Percentiles rank a stretch among this genome's conserved stretches.
Conservation (phyloP, 2,329 filamentous ascomycete genomes). For the Aspergillus niger region DNA sequence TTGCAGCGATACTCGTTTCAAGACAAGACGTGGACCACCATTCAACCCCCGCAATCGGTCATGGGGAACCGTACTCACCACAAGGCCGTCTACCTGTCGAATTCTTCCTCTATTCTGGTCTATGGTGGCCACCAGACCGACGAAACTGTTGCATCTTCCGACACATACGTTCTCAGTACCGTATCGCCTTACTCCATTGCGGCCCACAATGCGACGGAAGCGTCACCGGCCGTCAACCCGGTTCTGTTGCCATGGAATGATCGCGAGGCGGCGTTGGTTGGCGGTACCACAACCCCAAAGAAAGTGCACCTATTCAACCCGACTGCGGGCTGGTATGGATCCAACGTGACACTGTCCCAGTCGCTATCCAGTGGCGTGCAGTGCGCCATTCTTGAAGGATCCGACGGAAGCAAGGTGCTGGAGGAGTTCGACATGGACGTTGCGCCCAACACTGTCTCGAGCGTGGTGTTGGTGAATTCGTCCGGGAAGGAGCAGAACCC, state of each 20-base stretch:
- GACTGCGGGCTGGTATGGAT: slow-evolving; percentile 64
- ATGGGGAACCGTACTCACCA: slow-evolving; percentile 73
- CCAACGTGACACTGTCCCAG: slow-evolving; percentile 64
- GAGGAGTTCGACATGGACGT: slow-evolving; percentile 74
- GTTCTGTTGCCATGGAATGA: slow-evolving; percentile 74
- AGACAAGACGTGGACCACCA: slow-evolving; percentile 60
- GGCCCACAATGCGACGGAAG: slow-evolving; percentile 58
- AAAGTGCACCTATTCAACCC: slow-evolving; percentile 73
- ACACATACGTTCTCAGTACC: slow-evolving; percentile 74
- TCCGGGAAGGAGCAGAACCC: slow-evolving; percentile 47
- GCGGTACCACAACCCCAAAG: slow-evolving; percentile 67
- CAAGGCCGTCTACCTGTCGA: slow-evolving; percentile 71
- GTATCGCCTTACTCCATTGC: slow-evolving; percentile 64
- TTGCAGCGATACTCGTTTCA: slow-evolving; percentile 69
- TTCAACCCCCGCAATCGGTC: slow-evolving; percentile 53
- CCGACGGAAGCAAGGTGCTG: slow-evolving; percentile 76
- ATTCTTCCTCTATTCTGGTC: slow-evolving; percentile 71
- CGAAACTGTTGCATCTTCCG: slow-evolving; percentile 60
- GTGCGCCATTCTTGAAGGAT: slow-evolving; percentile 67
- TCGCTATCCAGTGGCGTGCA: slow-evolving; percentile 63
- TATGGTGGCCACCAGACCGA: slow-evolving; percentile 75
- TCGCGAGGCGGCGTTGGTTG: slow-evolving; percentile 71
- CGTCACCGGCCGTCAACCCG: slow-evolving; percentile 67
- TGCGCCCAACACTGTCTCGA: slow-evolving; percentile 73
- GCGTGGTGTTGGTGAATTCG: slow-evolving; percentile 66